Evolutionary conservation across 352 stramenopile species (phyloP).

Genomic region (Phytopythium montanum): DNA sequence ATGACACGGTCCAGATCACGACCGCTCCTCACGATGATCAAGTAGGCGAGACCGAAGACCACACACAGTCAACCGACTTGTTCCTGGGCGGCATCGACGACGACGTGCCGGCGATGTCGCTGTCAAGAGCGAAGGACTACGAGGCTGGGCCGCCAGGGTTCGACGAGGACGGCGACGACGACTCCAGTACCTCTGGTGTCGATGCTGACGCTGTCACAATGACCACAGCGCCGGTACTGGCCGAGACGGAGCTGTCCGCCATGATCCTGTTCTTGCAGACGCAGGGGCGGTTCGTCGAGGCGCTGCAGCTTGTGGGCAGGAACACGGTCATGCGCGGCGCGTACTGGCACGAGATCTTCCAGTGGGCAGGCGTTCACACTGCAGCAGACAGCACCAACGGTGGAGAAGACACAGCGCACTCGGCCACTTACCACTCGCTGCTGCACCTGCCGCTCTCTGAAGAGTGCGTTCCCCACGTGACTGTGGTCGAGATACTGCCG

Average conservation of each 20-base stretch:
- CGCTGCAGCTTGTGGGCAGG: slow-evolving; percentile 64
- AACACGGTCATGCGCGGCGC: slow-evolving; percentile 36
- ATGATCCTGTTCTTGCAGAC: slow-evolving; percentile 66
- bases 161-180: slow-evolving; percentile 26
- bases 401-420: slow-evolving; percentile 10
- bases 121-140: background rate
- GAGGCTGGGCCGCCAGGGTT: slow-evolving; percentile 20
- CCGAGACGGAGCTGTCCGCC: slow-evolving; percentile 38
- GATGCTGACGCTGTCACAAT: slow-evolving; percentile 1
- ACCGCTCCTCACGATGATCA: background rate
- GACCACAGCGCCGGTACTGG: slow-evolving; percentile 9
- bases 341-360: slow-evolving; percentile 73
- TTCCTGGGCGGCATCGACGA: background rate
- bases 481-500: background rate
- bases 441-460: slow-evolving; percentile 34
- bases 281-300: slow-evolving; percentile 64
- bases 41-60: background rate
- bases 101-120: background rate
- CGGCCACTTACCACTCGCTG: slow-evolving; percentile 15
- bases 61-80: background rate
- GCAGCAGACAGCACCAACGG: slow-evolving; percentile 11
- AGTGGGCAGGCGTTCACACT: slow-evolving; percentile 40
- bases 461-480: slow-evolving; percentile 30
- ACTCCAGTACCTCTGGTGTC: background rate
- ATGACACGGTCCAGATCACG: slow-evolving; percentile 37